phyloP scores from a whole-genome alignment of 352 stramenopile genomes.

The Phytopythium aichiense region DNA sequence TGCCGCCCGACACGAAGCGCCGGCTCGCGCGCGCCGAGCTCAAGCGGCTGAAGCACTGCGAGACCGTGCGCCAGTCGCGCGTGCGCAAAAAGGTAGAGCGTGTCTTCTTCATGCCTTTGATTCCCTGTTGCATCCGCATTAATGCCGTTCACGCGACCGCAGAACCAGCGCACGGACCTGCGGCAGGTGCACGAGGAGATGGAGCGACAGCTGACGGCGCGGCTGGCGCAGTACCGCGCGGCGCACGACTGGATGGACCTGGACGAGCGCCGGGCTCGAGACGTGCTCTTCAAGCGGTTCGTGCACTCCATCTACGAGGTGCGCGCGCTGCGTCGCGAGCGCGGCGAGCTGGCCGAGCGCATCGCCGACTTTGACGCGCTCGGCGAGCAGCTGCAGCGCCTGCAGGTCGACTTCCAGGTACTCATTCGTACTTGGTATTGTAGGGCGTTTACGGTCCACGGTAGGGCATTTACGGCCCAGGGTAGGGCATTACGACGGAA shows the following conservation, averaged over 20 bases:
- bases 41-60: constrained; percentile 73
- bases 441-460: too few relatives aligned
- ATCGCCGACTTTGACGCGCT: constrained; percentile 59
- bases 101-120: neutral
- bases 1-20: constrained; percentile 38
- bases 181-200: constrained; percentile 54
- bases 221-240: constrained; percentile 29
- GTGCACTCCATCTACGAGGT: constrained; percentile 76
- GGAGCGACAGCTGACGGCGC: constrained; percentile 35
- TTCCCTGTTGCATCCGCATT: too few relatives aligned
- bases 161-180: constrained; percentile 49
- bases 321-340: constrained; percentile 39
- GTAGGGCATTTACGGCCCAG: too few relatives aligned
- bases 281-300: constrained; percentile 62
- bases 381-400: constrained; percentile 64
- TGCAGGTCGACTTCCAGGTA: constrained; percentile 55
- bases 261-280: constrained; percentile 40
- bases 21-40: constrained; percentile 66
- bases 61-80: constrained; percentile 73
- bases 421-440: too few relatives aligned
- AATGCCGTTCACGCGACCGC: neutral
- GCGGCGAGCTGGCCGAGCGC: constrained; percentile 40
- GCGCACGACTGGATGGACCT: constrained; percentile 47
- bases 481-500: neutral
- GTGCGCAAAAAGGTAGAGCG: constrained; percentile 58